A percentile compares a stretch with the other conserved stretches of the same genome.
These are phyloP conservation scores for Wallemia mellicola DNA, from an alignment of 1,284 basidiomycete species.

Conservation along the genomic window DNA sequence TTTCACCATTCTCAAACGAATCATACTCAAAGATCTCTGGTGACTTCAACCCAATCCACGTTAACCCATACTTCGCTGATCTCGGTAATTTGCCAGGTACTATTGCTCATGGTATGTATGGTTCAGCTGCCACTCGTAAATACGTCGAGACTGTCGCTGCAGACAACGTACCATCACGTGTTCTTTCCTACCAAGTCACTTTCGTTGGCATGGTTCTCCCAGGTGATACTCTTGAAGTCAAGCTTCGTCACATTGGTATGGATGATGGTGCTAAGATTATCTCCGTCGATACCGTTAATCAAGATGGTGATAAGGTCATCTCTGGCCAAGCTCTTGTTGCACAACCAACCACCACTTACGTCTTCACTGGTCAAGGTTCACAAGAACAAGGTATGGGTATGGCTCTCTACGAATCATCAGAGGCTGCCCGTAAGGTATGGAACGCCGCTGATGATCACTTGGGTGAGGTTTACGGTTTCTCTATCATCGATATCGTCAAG, in stretches of 20 bases:
- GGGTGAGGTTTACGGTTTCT: conserved; percentile 82
- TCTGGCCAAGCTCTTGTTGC: conserved; percentile 75
- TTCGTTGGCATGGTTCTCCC: conserved; percentile 98
- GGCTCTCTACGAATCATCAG: conserved; percentile 79
- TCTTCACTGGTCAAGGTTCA: conserved; percentile 95
- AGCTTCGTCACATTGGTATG: conserved; percentile 71
- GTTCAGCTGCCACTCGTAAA: conserved; percentile 71
- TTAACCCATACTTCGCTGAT: conserved; percentile 93
- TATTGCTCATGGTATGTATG: conserved; percentile 94
- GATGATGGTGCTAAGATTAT: conserved; percentile 73
- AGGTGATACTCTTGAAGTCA: conserved; percentile 58
- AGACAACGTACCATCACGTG: conserved; percentile 67
- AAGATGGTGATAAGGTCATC: conserved; percentile 61
- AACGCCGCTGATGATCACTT: conserved; percentile 82
- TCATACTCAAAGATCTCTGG: conserved; percentile 86
- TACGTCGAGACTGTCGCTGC: conserved; percentile 84
- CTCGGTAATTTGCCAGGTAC: conserved; percentile 79
- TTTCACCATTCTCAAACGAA: conserved; percentile 57
- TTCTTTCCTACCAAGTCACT: conserved; percentile 55
- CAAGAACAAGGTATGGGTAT: conserved; percentile 98
- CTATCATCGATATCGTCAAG: conserved; percentile 92
- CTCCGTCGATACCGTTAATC: conserved; percentile 63
- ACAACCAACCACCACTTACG: conserved; percentile 75
- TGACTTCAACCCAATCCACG: conserved; percentile 90
- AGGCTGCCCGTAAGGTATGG: conserved; percentile 86